A percentile compares a stretch with the other conserved stretches of the same genome.
phyloP scores from a whole-genome alignment of 1,284 basidiomycete species.

The Ustilago tritici region DNA sequence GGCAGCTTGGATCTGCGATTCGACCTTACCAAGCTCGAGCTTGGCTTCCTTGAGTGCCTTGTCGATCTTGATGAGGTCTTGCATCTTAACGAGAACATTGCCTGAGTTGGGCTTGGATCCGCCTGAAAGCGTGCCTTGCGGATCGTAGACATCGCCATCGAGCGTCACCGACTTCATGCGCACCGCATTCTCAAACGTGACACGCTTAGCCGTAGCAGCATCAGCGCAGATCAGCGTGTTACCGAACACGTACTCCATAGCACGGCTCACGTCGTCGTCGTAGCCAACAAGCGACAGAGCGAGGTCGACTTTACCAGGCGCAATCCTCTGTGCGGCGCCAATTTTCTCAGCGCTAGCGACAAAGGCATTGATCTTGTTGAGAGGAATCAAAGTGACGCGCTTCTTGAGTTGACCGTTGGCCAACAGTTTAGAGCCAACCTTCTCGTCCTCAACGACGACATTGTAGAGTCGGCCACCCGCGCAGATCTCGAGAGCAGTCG shows the following conservation, averaged over 20 bases:
- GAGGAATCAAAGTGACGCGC: conserved; percentile 91
- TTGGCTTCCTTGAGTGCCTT: conserved; percentile 74
- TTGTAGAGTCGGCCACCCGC: conserved; percentile 94
- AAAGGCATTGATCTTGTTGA: conserved; percentile 87
- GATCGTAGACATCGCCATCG: conserved; percentile 96
- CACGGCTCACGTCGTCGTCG: conserved; percentile 83
- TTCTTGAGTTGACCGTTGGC: conserved; percentile 85
- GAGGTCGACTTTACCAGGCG: conserved; percentile 81
- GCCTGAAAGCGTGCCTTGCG: conserved; percentile 91
- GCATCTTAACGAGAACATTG: conserved; percentile 85
- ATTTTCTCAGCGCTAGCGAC: conserved; percentile 81
- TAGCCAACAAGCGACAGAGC: conserved; percentile 90
- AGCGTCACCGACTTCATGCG: conserved; percentile 88
- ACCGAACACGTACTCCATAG: conserved; percentile 94
- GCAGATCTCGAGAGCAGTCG: conserved; percentile 92
- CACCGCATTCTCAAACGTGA: conserved; percentile 85
- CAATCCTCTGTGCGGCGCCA: conserved; percentile 79
- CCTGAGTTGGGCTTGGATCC: conserved; percentile 82
- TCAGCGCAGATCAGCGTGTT: conserved; percentile 93
- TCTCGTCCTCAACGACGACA: conserved; percentile 83
- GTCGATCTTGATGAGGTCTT: conserved; percentile 80
- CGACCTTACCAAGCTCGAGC: conserved; percentile 74
- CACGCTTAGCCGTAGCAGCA: conserved; percentile 85
- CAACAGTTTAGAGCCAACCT: conserved; percentile 86
- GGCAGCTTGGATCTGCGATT: conserved; percentile 75